Percentiles rank a stretch among this genome's conserved stretches.
phyloP scores from a whole-genome alignment of 1,139 yeast species.

The Eremothecium sinecaudum region DNA sequence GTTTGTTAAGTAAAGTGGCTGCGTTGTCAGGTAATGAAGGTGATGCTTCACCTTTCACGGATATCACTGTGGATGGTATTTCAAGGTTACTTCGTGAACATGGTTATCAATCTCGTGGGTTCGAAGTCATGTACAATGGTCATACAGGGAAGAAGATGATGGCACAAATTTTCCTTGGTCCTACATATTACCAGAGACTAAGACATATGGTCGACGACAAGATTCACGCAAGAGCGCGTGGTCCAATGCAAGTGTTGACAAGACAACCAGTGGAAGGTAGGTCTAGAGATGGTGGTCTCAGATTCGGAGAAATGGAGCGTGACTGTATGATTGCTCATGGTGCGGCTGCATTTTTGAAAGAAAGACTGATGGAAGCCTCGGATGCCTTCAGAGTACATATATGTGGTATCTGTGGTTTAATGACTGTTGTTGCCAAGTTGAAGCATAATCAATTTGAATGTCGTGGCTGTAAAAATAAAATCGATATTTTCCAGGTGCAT shows the following conservation, averaged over 20 bases:
- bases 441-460: slow-evolving; percentile 97
- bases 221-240: slow-evolving; percentile 99
- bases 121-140: slow-evolving; percentile 96
- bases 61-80: slow-evolving; percentile 94
- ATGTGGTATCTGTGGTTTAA: slow-evolving; percentile 96
- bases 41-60: slow-evolving; percentile 98
- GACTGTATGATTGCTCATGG: slow-evolving; percentile 99
- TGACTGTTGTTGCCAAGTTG: slow-evolving; percentile 94
- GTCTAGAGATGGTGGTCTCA: slow-evolving; percentile 97
- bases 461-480: slow-evolving; percentile 96
- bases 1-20: slow-evolving; percentile 90
- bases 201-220: slow-evolving; percentile 99
- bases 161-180: slow-evolving; percentile 98
- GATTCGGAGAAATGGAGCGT: slow-evolving; percentile 99
- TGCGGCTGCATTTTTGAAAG: slow-evolving; percentile 95
- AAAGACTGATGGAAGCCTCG: slow-evolving; percentile 96
- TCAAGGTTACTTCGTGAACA: slow-evolving; percentile 85
- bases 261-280: slow-evolving; percentile 99
- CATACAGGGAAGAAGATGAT: slow-evolving; percentile 95
- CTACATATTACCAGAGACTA: slow-evolving; percentile 95
- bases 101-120: slow-evolving; percentile 97
- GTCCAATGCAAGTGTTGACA: slow-evolving; percentile 95
- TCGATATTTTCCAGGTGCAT: slow-evolving; percentile 93
- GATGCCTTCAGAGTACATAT: slow-evolving; percentile 98
- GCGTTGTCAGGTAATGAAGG: slow-evolving; percentile 94